Conservation (phyloP, 2,329 filamentous ascomycete species). For the Graphiopsis chlorocephala region DNA sequence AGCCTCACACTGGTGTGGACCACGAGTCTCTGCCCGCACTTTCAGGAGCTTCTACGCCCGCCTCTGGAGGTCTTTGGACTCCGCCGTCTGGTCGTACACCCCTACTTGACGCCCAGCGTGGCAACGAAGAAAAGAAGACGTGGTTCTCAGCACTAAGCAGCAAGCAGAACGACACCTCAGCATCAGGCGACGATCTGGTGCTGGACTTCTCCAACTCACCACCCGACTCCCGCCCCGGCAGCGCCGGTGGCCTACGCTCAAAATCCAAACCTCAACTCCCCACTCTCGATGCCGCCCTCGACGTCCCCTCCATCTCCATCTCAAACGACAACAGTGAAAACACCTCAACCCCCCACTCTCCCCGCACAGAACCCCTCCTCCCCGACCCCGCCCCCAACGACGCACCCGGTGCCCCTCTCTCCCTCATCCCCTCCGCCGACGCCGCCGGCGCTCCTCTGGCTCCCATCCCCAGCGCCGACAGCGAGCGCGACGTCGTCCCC, state of each 20-base stretch:
- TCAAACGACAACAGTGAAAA: constrained; percentile 9
- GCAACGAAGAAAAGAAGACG: constrained; percentile 23
- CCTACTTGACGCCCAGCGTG: constrained; percentile 17
- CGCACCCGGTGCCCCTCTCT: constrained; percentile 11
- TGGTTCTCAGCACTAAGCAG: constrained; percentile 8
- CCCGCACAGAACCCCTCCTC: neutral
- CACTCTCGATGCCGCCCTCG: neutral
- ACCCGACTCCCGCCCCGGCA: constrained; percentile 23
- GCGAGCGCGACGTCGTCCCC: constrained; percentile 8
- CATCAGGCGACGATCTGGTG: constrained; percentile 35
- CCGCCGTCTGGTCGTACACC: constrained; percentile 20
- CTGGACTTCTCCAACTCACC: constrained; percentile 35
- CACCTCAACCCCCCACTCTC: neutral
- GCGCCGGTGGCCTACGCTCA: neutral
- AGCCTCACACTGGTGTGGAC: neutral
- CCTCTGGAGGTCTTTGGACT: constrained; percentile 41
- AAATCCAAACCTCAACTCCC: neutral
- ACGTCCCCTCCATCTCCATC: constrained; percentile 1
- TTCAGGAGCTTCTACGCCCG: constrained; percentile 24
- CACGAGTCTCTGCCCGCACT: constrained; percentile 1
- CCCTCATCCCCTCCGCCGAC: constrained; percentile 23
- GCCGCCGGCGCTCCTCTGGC: constrained; percentile 13
- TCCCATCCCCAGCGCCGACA: constrained; percentile 29
- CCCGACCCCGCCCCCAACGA: constrained; percentile 18
- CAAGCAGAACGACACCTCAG: constrained; percentile 11